Evolutionary conservation across 768 basidiomycete species (phyloP).

Genomic region (Mycena chlorophos): DNA sequence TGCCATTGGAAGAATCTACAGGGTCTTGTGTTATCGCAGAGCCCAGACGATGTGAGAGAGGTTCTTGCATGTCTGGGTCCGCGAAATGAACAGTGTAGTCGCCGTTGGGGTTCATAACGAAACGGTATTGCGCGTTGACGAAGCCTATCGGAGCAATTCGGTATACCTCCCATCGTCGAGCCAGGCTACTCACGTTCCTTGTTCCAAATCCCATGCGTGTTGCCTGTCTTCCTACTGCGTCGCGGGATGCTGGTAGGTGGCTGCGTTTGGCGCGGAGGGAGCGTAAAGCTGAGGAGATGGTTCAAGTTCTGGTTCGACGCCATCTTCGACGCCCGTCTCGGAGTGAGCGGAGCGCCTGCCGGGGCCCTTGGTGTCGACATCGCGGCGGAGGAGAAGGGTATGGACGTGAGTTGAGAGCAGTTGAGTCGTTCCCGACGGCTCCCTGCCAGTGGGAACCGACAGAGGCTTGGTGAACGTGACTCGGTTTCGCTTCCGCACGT

Average conservation of each 20-base stretch:
- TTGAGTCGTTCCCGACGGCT: slow-evolving; percentile 35
- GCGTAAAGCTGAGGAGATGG: slow-evolving; percentile 90
- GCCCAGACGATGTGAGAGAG: slow-evolving; percentile 18
- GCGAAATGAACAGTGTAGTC: slow-evolving; percentile 94
- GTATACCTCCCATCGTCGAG: slow-evolving; percentile 19
- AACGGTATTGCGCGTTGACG: slow-evolving; percentile 94
- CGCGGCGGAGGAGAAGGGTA: slow-evolving; percentile 10
- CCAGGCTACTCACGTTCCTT: slow-evolving; percentile 77
- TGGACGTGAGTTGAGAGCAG: background rate
- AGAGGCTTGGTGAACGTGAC: background rate
- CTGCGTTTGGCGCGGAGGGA: slow-evolving; percentile 81
- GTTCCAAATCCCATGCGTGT: slow-evolving; percentile 73
- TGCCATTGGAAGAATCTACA: slow-evolving; percentile 92
- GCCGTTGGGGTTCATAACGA: slow-evolving; percentile 92
- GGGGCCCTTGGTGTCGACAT: slow-evolving; percentile 42
- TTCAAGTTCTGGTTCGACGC: slow-evolving; percentile 64
- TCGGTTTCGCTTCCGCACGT: background rate
- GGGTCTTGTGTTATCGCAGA: slow-evolving; percentile 10
- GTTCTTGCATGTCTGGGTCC: slow-evolving; percentile 90
- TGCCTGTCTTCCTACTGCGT: slow-evolving; percentile 71
- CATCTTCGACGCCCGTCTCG: slow-evolving; percentile 70
- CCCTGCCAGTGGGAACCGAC: slow-evolving; percentile 48
- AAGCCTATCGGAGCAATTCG: slow-evolving; percentile 59
- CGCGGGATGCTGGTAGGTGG: slow-evolving; percentile 60
- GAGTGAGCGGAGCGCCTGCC: slow-evolving; percentile 32